phyloP scores from a whole-genome alignment of 2,329 filamentous ascomycete species.

The Colletotrichum sp. region DNA sequence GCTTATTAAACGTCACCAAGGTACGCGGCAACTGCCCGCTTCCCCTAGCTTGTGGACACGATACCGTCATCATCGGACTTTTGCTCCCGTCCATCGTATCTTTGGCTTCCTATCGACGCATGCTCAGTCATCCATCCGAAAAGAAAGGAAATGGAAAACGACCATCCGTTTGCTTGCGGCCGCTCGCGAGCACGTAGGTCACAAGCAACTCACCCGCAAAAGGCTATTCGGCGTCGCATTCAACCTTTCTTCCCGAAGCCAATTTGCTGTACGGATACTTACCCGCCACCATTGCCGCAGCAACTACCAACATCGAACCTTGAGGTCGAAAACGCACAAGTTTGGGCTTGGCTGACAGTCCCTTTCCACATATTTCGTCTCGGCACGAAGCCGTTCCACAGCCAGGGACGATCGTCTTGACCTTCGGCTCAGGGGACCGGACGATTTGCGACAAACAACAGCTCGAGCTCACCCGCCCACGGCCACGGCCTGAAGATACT shows the following conservation, averaged over 20 bases:
- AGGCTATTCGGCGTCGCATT: background rate
- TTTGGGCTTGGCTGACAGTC: background rate
- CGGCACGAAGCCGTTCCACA: conserved; percentile 15
- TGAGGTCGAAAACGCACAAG: background rate
- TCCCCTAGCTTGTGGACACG: background rate
- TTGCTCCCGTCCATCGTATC: background rate
- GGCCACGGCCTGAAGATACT: background rate
- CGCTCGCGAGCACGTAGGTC: background rate
- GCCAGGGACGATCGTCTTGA: conserved; percentile 14
- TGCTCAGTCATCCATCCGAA: background rate
- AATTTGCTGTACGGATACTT: background rate
- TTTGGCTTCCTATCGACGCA: background rate
- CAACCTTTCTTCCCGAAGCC: background rate
- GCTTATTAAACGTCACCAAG: background rate
- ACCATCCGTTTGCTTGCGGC: background rate
- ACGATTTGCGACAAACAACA: conserved; percentile 16
- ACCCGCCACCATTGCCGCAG: conserved; percentile 5
- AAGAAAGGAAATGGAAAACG: background rate
- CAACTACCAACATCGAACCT: conserved; percentile 3
- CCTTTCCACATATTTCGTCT: conserved; percentile 10
- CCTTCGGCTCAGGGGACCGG: conserved; percentile 10
- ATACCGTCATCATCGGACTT: background rate
- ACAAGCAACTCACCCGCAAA: background rate
- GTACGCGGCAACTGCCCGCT: background rate
- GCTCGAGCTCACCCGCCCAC: background rate